Conservation (phyloP, 305 asterid genomes). For the Fraxinus nigra region DNA sequence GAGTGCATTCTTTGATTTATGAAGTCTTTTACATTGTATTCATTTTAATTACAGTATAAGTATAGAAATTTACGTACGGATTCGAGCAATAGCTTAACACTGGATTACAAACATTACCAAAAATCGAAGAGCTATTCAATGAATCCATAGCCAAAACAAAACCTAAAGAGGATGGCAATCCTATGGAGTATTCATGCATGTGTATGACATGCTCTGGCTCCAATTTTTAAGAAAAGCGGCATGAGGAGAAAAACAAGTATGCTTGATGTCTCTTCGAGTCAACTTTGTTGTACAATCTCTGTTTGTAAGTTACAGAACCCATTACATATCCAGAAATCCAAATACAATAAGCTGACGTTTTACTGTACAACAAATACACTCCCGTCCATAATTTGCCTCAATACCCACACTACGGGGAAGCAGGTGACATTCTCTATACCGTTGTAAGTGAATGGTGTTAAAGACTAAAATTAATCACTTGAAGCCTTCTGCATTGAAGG, state of each 20-base stretch:
- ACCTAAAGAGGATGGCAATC: not conserved
- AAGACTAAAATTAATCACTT: not conserved
- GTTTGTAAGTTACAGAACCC: not conserved
- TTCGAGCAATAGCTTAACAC: not conserved
- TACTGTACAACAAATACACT: not conserved
- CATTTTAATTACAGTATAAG: not conserved
- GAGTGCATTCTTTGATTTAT: not conserved
- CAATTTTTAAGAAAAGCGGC: not conserved
- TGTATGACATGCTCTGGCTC: not conserved
- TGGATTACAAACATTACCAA: not conserved
- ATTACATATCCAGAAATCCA: not conserved
- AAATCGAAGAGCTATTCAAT: not conserved
- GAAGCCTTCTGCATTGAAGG: not conserved
- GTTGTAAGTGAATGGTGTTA: not conserved
- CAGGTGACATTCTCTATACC: not conserved
- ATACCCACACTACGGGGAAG: not conserved
- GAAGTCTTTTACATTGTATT: not conserved
- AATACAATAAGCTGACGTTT: not conserved
- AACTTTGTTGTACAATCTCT: not conserved
- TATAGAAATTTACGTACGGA: not conserved
- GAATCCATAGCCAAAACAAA: not conserved
- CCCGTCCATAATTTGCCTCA: not conserved
- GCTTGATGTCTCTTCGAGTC: not conserved
- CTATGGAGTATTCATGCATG: not conserved
- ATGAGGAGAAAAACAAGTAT: not conserved